Evolutionary conservation across 2,329 filamentous ascomycete species (phyloP), one percentile per base, ranked within the genome.

Genomic region (Aspergillus quadrilineatus): DNA sequence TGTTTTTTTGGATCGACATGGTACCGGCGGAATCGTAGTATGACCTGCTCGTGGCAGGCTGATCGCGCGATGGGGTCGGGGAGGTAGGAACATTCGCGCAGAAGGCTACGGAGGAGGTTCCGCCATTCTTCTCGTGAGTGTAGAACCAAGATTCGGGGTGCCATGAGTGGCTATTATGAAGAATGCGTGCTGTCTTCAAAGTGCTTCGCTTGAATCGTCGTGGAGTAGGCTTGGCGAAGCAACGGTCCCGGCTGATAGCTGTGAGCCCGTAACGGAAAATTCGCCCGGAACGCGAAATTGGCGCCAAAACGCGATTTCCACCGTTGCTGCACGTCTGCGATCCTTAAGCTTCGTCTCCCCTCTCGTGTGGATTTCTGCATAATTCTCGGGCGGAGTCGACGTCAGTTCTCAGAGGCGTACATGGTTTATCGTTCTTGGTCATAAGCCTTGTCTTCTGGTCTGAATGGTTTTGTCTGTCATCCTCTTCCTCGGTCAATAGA

Each of bases 31-130:
- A 82, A 86, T 59, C 80, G 75, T 36, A 65, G 60, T 34, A 80
- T 59, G 44, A 82, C 71, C 67, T 84, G 75, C 50, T 74, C 64
- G 56, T 74, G 75, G 68, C 83, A 75, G 70, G 80, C 82, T 32
- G 62, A 53, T 60, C 80, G 78, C 39, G 83, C 81, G 56, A 76
- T 70, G 1, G 80, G 75, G 65, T 87, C 84, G 29, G 85, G 84
- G 39, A 87, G 79, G 63, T 87, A 87, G 54, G 80, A 79, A 60
- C 77, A 78, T 72, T 86, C 81, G 57, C 85, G 80, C 39, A 87
- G 78, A 8, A 85, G 75, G 26, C 79, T 75, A 48, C 85, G 82
- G 60, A 84, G 75, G 45, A 85, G 70, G 65, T 82, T 79, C 30
- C 65, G 67, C 74, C 73, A 76, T 66, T 66, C 50, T 34, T 50